Evolutionary conservation across 2,329 filamentous ascomycete genomes (phyloP), one percentile per base, ranked within the genome.

Genomic region (Alternaria solani): DNA sequence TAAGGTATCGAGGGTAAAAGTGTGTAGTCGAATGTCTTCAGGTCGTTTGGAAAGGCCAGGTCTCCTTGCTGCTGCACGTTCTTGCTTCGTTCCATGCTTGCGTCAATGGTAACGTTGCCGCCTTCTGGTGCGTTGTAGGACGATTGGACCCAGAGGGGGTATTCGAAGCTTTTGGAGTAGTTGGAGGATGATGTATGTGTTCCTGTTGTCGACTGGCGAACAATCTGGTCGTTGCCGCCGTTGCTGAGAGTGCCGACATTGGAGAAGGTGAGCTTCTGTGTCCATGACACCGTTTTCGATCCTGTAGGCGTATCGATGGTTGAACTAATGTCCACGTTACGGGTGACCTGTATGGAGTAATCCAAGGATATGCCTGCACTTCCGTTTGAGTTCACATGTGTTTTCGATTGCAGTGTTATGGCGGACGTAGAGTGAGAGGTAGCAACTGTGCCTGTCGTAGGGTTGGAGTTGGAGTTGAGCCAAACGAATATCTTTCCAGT

Each of bases 401-500:
- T 68, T 4, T 71, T 64, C 44, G 87, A 87, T 2, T 81, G 81
- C n/a, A 89, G 74, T 1, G 73, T 61, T 57, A 90, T 83, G 3
- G 69, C 72, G 0, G 88, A 86, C 1, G 65, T 60, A 1, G 83
- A 78, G 59, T 78, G 39, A 57, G 67, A 42, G 59, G 80, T 72
- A 11, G 80, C 79, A 5, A 72, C 46, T 1, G 68, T 74, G 12
- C 85, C 86, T 1, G 83, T 88, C 0, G 87, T 88, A 54, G 87
- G 74, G 18, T 81, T 83, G 8, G 75, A 79, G 7, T 75, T 72
- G 2, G 78, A 64, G 67, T 89, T 88, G 0, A 89, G 82, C 87
- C 91, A 95, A n/a, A 93, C 68, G 73, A 95, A 94, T 11, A 94
- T 82, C 76, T 94, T 95, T 39, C 91, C 92, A 0, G 89, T 90